Evolutionary conservation across 208 protist species (phyloP).

Genomic region (Porcisia hertigi): DNA sequence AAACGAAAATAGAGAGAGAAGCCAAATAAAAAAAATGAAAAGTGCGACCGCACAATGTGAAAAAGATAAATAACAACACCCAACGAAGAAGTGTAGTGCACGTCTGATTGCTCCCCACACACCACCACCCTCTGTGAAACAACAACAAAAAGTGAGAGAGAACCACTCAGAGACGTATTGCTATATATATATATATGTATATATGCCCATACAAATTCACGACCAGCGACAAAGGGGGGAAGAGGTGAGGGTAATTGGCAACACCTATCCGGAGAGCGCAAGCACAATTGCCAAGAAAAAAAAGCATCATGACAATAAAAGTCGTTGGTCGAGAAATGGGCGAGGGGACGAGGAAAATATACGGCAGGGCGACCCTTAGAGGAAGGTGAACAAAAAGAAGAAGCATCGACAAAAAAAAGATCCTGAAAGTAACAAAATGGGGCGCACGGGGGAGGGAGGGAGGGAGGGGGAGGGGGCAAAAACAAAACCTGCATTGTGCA

Average conservation of each 20-base stretch:
- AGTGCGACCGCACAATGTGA: not conserved
- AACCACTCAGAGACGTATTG: not conserved
- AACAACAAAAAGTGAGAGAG: no score
- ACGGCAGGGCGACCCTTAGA: not conserved
- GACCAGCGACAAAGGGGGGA: not conserved
- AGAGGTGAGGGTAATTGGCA: not conserved
- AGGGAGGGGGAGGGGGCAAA: no score
- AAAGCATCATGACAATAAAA: not conserved
- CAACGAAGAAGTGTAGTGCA: no score
- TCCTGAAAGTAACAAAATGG: no score
- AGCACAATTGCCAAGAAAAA: not conserved
- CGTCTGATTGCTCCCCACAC: not conserved
- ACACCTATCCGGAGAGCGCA: not conserved
- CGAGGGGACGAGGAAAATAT: not conserved
- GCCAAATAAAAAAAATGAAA: not conserved
- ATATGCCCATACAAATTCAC: not conserved
- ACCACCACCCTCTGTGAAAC: no score
- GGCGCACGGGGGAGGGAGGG: no score
- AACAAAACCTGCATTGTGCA: no score
- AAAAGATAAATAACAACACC: conserved; percentile 7
- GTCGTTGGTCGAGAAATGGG: not conserved
- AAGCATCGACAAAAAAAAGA: not conserved
- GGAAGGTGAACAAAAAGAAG: not conserved
- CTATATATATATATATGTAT: not conserved
- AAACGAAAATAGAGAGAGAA: not conserved